phyloP scores from a whole-genome alignment of 257 asterid genomes.

The Jacaranda mimosifolia region DNA sequence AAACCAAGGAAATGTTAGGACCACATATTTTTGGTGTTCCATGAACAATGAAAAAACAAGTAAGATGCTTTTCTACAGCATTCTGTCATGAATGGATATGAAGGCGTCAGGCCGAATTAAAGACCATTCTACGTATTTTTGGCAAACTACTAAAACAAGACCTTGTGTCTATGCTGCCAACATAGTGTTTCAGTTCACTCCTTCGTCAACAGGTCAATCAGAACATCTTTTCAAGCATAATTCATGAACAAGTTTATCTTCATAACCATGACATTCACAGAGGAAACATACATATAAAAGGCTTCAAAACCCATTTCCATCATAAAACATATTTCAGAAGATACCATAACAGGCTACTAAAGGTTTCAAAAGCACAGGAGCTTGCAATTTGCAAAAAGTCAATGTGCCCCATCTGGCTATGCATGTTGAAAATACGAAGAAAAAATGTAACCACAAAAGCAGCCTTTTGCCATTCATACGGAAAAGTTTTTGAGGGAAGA shows the following conservation, averaged over 20 bases:
- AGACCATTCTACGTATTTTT: slow-evolving; percentile 4
- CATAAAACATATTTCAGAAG: background rate
- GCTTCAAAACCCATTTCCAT: slow-evolving; percentile 12
- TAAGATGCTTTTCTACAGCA: background rate
- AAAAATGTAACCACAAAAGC: background rate
- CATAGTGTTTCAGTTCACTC: background rate
- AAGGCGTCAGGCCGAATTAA: background rate
- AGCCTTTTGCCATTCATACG: background rate
- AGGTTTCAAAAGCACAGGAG: background rate
- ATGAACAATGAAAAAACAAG: background rate
- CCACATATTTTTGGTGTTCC: background rate
- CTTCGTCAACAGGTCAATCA: background rate
- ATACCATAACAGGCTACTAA: slow-evolving; percentile 19
- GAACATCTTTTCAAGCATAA: slow-evolving; percentile 7
- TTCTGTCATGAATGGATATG: background rate
- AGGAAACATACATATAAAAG: slow-evolving; percentile 20
- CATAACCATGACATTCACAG: slow-evolving; percentile 10
- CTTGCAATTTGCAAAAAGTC: background rate
- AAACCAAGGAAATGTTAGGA: background rate
- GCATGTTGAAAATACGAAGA: background rate
- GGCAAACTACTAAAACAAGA: background rate
- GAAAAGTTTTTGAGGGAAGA: background rate
- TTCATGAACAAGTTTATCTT: background rate
- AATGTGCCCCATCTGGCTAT: background rate
- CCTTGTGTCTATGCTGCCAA: background rate